Evolutionary conservation across 1,139 yeast species (phyloP), one percentile per base, ranked within the genome.

Genomic region (Lodderomyces parapsilosis): DNA sequence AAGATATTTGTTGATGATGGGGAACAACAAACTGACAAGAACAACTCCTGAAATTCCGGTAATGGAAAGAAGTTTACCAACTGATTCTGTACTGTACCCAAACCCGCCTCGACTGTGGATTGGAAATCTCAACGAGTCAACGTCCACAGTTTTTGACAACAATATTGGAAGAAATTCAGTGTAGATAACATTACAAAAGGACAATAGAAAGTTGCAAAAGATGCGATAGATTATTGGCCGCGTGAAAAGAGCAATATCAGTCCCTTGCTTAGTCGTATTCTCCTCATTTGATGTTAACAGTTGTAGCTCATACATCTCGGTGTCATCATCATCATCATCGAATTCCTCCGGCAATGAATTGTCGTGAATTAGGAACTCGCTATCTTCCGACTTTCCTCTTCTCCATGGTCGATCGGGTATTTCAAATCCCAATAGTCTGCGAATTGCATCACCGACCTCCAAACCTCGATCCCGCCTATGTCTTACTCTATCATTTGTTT

Each of bases 141-240:
- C 57, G 28, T 57, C 63, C 36, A 76, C 60, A 27, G 69, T 63
- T 15, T 79, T 68, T 0, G 86, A 83, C 13, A 81, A 59, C 44
- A 78, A 76, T 3, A 81, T 76, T 8, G 88, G 86, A 34, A 80
- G 60, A 49, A 82, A 78, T 55, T 81, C 86, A 43, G 69, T 71
- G 56, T 68, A 79, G 6, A 78, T 76, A 8, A 78, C 64, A 17
- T 68, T 58, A 53, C 77, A 83, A 47, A 78, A 50, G 9, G 52
- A 47, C 32, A 50, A 45, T 27, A 52, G 38, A 36, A 52, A 49
- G 41, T 49, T 49, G 14, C 41, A 36, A 4, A 36, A 10, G 6
- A 51, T 49, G n/a, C 51, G 39, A 19, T 59, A 52, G 5, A 60
- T 43, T 6, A 65, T 65, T 3, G 55, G 57, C 6, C 52, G 45